Evolutionary conservation across 441 rosid species (phyloP).

Genomic region (Francoa sonchifolia): DNA sequence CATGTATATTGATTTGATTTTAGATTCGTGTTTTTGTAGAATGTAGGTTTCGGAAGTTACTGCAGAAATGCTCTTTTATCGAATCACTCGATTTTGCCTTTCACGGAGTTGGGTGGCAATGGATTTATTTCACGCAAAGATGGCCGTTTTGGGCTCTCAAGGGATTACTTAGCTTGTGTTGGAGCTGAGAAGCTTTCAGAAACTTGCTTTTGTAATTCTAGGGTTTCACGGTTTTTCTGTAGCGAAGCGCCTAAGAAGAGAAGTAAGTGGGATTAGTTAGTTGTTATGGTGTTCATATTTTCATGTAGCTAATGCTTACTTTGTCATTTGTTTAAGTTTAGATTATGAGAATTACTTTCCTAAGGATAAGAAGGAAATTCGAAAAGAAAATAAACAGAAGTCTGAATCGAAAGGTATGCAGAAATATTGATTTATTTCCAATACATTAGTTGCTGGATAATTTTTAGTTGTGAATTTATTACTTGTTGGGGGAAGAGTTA

Average conservation of each 20-base stretch:
- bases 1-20: too few relatives aligned
- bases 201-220: constrained; percentile 24
- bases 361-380: constrained; percentile 47
- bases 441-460: neutral
- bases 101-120: too few relatives aligned
- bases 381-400: constrained; percentile 45
- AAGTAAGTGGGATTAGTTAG: constrained; percentile 26
- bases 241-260: constrained; percentile 60
- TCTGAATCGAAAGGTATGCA: constrained; percentile 48
- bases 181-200: constrained; percentile 22
- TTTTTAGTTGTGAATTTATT: neutral
- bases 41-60: too few relatives aligned
- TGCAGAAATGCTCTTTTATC: too few relatives aligned
- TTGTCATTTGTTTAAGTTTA: constrained; percentile 12
- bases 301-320: neutral
- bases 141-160: constrained; percentile 43
- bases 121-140: too few relatives aligned
- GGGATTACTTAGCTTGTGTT: constrained; percentile 44
- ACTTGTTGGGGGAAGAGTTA: too few relatives aligned
- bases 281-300: neutral
- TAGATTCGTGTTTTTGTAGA: too few relatives aligned
- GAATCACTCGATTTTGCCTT: too few relatives aligned
- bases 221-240: constrained; percentile 28
- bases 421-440: neutral
- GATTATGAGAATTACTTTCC: constrained; percentile 64